Evolutionary conservation across 345 rosid genomes (phyloP), one percentile per base, ranked within the genome.

Genomic region (Alliaria petiolata): DNA sequence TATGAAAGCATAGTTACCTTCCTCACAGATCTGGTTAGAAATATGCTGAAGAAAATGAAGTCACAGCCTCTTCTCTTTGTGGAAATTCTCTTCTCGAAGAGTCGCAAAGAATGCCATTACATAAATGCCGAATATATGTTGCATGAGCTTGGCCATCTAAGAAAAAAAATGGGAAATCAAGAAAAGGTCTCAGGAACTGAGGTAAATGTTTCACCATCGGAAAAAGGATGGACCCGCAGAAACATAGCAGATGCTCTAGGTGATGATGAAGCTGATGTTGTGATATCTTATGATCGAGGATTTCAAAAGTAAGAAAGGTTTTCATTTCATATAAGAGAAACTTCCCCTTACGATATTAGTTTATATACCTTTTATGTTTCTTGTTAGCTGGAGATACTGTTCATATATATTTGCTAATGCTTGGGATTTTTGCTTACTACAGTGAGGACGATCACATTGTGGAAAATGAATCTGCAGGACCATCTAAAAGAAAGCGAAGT

Each of bases 211-310:
- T 52, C 82, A 25, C 60, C 80, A 31, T 67, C 79, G 26, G 73
- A 81, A 13, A 80, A 56, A 45, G 91, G 78, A 80, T 84, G 91
- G 93, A 56, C 57, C 55, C 84, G 60, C 40, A 85, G 90, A 82
- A 95, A 84, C 88, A 47, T 95, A 79, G 96, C 96, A 52, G 97
- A 95, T 83, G 96, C 99, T 38, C 79, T 95, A 78, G 99, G 99
- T 55, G 99, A 95, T 45, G 99, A 95, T 76, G 99, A 95, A 80
- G 96, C 93, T 76, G 97, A 93, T 84, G 96, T 91, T 54, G 83
- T 85, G 68, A 80, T 91, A 73, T 64, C 89, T 63, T 88, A 86
- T 84, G 85, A 83, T 31, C 70, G 71, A 22, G 82, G 76, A 50
- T 28, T 69, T 79, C n/a, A 78, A 54, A 81, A 75, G 96, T 84